phyloP scores from a whole-genome alignment of 768 basidiomycete genomes.

The Hericium coralloides region DNA sequence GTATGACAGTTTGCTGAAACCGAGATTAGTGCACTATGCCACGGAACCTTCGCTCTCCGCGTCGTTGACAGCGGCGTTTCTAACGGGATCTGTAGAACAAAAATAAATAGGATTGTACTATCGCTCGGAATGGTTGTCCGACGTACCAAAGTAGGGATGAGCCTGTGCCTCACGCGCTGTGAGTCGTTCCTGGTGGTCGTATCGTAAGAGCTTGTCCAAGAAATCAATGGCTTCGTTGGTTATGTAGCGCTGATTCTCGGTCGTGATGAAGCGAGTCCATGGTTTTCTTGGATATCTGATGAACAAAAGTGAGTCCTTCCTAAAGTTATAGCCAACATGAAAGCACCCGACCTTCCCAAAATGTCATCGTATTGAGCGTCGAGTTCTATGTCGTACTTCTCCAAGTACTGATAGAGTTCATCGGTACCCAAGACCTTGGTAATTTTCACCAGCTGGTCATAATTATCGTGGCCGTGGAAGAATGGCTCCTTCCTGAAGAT shows the following conservation, averaged over 20 bases:
- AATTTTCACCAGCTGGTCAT: constrained; percentile 97
- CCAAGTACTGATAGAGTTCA: constrained; percentile 85
- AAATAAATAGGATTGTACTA: neutral
- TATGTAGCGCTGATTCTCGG: constrained; percentile 92
- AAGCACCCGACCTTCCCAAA: constrained; percentile 56
- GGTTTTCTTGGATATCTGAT: constrained; percentile 84
- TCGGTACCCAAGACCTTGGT: constrained; percentile 97
- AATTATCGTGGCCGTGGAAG: constrained; percentile 99
- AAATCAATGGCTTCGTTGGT: constrained; percentile 97
- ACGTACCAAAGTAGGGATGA: constrained; percentile 86
- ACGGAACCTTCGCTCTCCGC: constrained; percentile 57
- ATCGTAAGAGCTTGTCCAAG: constrained; percentile 88
- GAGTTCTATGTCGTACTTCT: constrained; percentile 92
- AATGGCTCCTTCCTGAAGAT: constrained; percentile 99
- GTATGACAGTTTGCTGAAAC: neutral
- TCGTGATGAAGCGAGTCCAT: constrained; percentile 92
- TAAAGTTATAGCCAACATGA: constrained; percentile 1
- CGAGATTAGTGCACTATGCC: constrained; percentile 13
- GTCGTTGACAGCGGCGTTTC: constrained; percentile 42
- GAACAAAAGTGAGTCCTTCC: constrained; percentile 1
- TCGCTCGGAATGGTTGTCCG: neutral
- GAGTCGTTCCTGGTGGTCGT: constrained; percentile 94
- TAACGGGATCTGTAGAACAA: constrained; percentile 54
- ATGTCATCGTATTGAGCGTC: constrained; percentile 96
- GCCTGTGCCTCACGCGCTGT: constrained; percentile 90